Evolutionary conservation across 768 basidiomycete genomes (phyloP).

Genomic region (Rhizopogon vulgaris): DNA sequence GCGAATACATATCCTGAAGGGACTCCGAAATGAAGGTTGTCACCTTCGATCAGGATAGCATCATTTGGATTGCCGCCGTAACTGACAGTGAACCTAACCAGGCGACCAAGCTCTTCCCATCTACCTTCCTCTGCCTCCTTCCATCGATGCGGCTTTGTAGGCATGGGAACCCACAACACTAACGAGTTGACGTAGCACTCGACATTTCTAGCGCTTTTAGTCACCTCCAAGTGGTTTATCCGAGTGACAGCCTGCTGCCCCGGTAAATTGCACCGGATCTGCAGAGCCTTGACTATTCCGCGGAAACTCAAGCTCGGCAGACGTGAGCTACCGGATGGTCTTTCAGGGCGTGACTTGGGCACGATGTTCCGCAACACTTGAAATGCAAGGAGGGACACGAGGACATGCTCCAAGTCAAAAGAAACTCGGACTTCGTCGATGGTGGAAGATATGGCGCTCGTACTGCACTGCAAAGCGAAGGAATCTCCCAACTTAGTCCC

Average conservation of each 20-base stretch:
- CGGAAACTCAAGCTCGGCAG: slow-evolving; percentile 18
- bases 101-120: slow-evolving; percentile 72
- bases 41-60: slow-evolving; percentile 49
- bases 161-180: slow-evolving; percentile 55
- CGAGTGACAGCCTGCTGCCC: slow-evolving; percentile 41
- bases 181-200: slow-evolving; percentile 35
- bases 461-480: slow-evolving; percentile 7
- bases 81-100: slow-evolving; percentile 47
- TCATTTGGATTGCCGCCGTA: slow-evolving; percentile 24
- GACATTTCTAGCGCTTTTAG: slow-evolving; percentile 12
- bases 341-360: slow-evolving; percentile 4
- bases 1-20: slow-evolving; percentile 74
- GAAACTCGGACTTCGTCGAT: slow-evolving; percentile 47
- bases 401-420: slow-evolving; percentile 62
- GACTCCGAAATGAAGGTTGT: slow-evolving; percentile 69
- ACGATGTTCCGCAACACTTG: slow-evolving; percentile 35
- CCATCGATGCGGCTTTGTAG: slow-evolving; percentile 28
- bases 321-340: neutral
- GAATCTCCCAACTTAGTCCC: slow-evolving; percentile 8
- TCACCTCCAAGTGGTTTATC: slow-evolving; percentile 18
- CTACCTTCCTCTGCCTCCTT: slow-evolving; percentile 31
- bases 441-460: slow-evolving; percentile 39
- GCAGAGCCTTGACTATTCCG: slow-evolving; percentile 36
- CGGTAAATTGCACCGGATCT: slow-evolving; percentile 43
- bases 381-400: slow-evolving; percentile 59